Conservation (phyloP, 2,329 filamentous ascomycete genomes). For the Fusarium zealandicum region DNA sequence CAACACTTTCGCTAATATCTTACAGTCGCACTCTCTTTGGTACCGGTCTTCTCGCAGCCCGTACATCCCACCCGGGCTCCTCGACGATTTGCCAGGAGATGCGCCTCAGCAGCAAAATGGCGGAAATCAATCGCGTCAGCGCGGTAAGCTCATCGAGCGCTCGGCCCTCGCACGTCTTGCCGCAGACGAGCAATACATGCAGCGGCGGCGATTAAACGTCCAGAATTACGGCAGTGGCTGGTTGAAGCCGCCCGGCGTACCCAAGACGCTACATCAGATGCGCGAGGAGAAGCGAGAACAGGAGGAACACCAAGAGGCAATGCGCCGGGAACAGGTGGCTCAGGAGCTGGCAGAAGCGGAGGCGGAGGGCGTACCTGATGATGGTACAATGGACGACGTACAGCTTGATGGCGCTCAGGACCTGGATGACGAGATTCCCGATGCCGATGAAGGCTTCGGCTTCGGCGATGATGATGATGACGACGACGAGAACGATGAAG, state of each 20-base stretch:
- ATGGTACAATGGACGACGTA: constrained; percentile 60
- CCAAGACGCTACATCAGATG: constrained; percentile 89
- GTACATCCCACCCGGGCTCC: constrained; percentile 45
- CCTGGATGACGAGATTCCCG: constrained; percentile 77
- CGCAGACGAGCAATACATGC: constrained; percentile 78
- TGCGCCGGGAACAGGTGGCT: constrained; percentile 73
- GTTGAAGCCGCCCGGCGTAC: constrained; percentile 87
- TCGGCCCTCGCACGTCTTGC: constrained; percentile 73
- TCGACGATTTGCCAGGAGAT: constrained; percentile 44
- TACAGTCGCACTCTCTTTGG: constrained; percentile 76
- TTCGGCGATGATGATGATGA: constrained; percentile 55
- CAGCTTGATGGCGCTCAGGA: constrained; percentile 66
- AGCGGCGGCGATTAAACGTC: constrained; percentile 80
- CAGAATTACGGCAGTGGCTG: constrained; percentile 87
- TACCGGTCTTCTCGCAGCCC: constrained; percentile 70
- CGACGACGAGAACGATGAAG: constrained; percentile 54
- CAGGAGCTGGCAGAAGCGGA: constrained; percentile 78
- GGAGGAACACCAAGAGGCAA: constrained; percentile 80
- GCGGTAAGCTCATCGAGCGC: constrained; percentile 59
- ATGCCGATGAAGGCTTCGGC: constrained; percentile 65
- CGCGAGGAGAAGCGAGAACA: constrained; percentile 89
- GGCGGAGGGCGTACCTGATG: constrained; percentile 50
- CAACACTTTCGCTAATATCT: constrained; percentile 12
- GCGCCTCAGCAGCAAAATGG: constrained; percentile 41
- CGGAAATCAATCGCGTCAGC: constrained; percentile 47